Evolutionary conservation across 2,329 filamentous ascomycete species (phyloP).

Genomic region (Cercospora zeina): DNA sequence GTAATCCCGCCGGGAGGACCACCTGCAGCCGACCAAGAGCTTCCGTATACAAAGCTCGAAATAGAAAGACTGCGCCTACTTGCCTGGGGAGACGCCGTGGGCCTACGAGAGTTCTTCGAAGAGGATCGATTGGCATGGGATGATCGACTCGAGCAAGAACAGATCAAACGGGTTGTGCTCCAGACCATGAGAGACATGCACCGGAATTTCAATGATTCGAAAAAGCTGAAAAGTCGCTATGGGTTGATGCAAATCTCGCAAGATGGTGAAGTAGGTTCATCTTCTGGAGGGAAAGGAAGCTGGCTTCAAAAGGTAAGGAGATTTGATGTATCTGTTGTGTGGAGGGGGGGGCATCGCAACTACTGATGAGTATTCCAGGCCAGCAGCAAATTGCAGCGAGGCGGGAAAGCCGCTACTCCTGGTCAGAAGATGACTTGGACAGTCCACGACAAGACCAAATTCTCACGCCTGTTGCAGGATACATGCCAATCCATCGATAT

Average conservation of each 20-base stretch:
- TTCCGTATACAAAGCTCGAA: neutral
- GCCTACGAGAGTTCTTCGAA: neutral
- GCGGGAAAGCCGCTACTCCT: neutral
- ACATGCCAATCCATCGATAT: neutral
- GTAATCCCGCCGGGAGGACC: neutral
- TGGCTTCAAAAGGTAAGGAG: neutral
- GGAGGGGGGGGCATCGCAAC: neutral
- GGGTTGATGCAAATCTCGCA: neutral
- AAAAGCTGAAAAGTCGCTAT: slow-evolving; percentile 3
- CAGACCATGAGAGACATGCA: neutral
- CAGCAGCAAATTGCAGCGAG: neutral
- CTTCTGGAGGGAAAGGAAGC: neutral
- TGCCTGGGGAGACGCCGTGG: slow-evolving; percentile 4
- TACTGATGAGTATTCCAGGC: neutral
- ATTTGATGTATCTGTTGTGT: neutral
- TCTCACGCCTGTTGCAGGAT: neutral
- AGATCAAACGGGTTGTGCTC: slow-evolving; percentile 1
- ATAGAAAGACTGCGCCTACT: neutral
- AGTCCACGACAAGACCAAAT: slow-evolving; percentile 4
- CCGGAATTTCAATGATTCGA: neutral
- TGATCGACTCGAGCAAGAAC: neutral
- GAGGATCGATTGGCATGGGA: neutral
- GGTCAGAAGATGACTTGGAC: neutral
- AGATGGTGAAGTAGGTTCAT: neutral
- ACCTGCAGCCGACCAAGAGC: neutral